Evolutionary conservation across 768 basidiomycete genomes (phyloP).

Genomic region (Vararia minispora): DNA sequence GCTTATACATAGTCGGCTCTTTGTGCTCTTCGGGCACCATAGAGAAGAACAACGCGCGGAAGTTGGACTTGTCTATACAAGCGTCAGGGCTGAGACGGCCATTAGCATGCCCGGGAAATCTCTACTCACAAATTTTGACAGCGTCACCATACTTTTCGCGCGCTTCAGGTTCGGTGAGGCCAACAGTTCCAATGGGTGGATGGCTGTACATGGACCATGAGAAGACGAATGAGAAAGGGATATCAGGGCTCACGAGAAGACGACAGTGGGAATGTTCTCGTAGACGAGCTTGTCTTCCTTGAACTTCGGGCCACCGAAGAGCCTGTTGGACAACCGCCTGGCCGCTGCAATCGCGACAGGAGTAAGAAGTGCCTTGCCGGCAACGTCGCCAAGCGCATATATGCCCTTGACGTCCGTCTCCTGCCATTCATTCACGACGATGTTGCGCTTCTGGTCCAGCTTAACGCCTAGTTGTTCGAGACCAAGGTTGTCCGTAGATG

Average conservation of each 20-base stretch:
- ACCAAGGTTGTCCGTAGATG: slow-evolving; percentile 70
- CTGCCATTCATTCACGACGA: slow-evolving; percentile 89
- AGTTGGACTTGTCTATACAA: slow-evolving; percentile 59
- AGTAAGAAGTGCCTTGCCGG: slow-evolving; percentile 86
- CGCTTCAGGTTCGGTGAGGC: slow-evolving; percentile 88
- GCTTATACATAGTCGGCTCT: slow-evolving; percentile 90
- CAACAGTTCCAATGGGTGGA: slow-evolving; percentile 92
- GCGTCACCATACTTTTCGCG: slow-evolving; percentile 77
- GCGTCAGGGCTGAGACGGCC: slow-evolving; percentile 1
- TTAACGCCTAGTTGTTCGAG: slow-evolving; percentile 70
- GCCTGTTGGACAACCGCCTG: slow-evolving; percentile 73
- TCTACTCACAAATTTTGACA: slow-evolving; percentile 79
- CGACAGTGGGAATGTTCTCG: slow-evolving; percentile 86
- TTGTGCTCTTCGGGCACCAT: slow-evolving; percentile 87
- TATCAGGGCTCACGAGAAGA: slow-evolving; percentile 72
- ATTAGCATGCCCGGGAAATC: slow-evolving; percentile 1
- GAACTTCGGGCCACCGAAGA: slow-evolving; percentile 82
- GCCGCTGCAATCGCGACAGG: slow-evolving; percentile 98
- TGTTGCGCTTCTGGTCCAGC: slow-evolving; percentile 67
- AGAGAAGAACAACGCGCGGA: slow-evolving; percentile 84
- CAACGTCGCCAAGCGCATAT: slow-evolving; percentile 84
- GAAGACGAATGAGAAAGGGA: slow-evolving; percentile 4
- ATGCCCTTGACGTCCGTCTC: slow-evolving; percentile 61
- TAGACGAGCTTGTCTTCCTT: slow-evolving; percentile 84
- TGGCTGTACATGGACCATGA: slow-evolving; percentile 40